phyloP scores from a whole-genome alignment of 176 grass and related monocot genomes.

The Aegilops bicornis region DNA sequence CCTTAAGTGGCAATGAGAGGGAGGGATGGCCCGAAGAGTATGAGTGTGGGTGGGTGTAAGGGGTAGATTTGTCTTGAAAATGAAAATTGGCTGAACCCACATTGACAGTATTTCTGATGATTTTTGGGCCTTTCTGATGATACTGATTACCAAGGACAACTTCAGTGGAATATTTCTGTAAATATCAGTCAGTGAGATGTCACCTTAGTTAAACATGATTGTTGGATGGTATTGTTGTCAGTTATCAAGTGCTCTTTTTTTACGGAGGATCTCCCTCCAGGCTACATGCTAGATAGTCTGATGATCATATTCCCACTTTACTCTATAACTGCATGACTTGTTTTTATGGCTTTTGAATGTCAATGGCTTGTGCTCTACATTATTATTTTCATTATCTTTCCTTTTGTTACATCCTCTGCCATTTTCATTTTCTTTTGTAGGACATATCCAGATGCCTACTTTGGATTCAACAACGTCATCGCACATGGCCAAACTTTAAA shows the following conservation, averaged over 20 bases:
- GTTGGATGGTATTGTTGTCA: not conserved
- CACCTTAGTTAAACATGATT: slow-evolving; percentile 1
- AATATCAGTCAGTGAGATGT: not conserved
- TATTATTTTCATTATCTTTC: slow-evolving; percentile 5
- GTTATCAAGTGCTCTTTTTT: not conserved
- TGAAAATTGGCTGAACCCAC: not conserved
- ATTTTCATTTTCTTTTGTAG: slow-evolving; percentile 49
- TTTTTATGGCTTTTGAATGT: not conserved
- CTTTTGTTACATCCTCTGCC: not conserved
- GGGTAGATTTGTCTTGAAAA: not conserved
- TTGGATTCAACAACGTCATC: slow-evolving; percentile 79
- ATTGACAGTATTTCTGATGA: not conserved
- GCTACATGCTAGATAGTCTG: not conserved
- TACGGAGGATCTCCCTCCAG: not conserved
- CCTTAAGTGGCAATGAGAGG: not conserved
- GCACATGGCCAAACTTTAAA: slow-evolving; percentile 77
- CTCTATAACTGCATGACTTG: slow-evolving; percentile 13
- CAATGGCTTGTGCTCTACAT: not conserved
- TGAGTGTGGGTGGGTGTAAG: not conserved
- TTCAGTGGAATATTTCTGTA: not conserved
- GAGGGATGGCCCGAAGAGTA: not conserved
- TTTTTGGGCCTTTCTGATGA: not conserved
- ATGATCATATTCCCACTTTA: not conserved
- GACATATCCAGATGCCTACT: slow-evolving; percentile 94
- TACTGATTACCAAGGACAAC: not conserved